A percentile compares a stretch with the other conserved stretches of the same genome.
Evolutionary conservation across 352 stramenopile species (phyloP).

Genomic region (Phytophthora macrochlamydospora): DNA sequence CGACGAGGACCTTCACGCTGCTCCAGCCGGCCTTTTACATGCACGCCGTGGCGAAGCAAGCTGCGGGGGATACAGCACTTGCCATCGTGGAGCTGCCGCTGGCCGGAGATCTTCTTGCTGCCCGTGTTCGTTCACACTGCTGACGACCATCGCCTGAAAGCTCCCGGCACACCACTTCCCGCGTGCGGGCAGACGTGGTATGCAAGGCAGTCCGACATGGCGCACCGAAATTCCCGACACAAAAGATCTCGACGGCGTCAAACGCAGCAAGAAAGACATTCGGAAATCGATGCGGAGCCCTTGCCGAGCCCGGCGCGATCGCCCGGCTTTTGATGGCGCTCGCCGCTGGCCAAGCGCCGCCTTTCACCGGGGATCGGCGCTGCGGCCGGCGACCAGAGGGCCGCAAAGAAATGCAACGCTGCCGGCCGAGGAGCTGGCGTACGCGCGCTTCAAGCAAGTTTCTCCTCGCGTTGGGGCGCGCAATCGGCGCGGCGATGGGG

Average conservation of each 20-base stretch:
- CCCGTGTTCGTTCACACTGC: neutral
- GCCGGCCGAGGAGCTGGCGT: neutral
- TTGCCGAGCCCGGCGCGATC: neutral
- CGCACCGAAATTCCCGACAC: conserved; percentile 28
- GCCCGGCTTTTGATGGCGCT: neutral
- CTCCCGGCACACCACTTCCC: conserved; percentile 35
- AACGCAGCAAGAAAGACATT: neutral
- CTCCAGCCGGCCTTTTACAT: neutral
- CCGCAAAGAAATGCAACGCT: conserved; percentile 12
- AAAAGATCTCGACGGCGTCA: neutral
- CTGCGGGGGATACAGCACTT: too few species aligned
- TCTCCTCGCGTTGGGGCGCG: conserved; percentile 25
- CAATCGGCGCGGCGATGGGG: conserved; percentile 14
- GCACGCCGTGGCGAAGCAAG: too few species aligned
- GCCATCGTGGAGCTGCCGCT: too few species aligned
- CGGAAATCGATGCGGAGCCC: neutral
- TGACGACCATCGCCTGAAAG: conserved; percentile 20
- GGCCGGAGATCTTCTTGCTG: too few species aligned
- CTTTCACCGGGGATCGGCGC: neutral
- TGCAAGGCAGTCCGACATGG: conserved; percentile 4
- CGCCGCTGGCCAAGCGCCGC: neutral
- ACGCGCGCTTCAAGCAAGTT: conserved; percentile 16
- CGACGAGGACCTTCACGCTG: conserved; percentile 1
- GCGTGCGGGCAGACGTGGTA: conserved; percentile 30
- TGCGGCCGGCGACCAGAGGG: conserved; percentile 1